A percentile compares a stretch with the other conserved stretches of the same genome.
These are phyloP conservation scores for Paracamarosporium sp. DNA, from an alignment of 2,329 filamentous ascomycete genomes.

Conservation along the genomic window DNA sequence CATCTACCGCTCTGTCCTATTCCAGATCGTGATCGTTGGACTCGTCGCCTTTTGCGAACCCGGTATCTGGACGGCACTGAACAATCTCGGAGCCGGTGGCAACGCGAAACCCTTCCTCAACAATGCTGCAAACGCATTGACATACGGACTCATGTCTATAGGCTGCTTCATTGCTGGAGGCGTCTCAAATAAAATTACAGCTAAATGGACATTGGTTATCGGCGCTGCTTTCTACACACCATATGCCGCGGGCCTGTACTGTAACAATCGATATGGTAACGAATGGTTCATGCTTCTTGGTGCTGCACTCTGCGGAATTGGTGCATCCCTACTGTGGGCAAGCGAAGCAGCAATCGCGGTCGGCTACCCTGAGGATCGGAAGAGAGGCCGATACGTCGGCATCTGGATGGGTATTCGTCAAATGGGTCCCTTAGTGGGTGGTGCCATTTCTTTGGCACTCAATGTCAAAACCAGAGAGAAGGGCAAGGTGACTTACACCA, in stretches of 20 bases:
- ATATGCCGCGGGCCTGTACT: constrained; percentile 35
- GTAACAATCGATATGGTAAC: constrained; percentile 40
- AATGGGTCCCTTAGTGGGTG: constrained; percentile 60
- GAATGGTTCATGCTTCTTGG: constrained; percentile 45
- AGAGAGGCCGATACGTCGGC: constrained; percentile 55
- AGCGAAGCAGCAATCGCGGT: constrained; percentile 51
- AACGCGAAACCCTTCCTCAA: constrained; percentile 40
- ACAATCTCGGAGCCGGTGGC: constrained; percentile 23
- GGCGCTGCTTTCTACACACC: constrained; percentile 40
- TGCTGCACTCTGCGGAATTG: constrained; percentile 42
- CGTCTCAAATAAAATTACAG: constrained; percentile 40
- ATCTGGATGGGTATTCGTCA: constrained; percentile 63
- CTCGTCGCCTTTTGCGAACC: constrained; percentile 55
- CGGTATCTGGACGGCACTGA: constrained; percentile 57
- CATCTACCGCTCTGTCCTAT: constrained; percentile 54
- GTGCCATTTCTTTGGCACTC: constrained; percentile 59
- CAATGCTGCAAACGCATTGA: constrained; percentile 53
- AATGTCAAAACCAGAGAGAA: constrained; percentile 53
- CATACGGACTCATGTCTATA: constrained; percentile 54
- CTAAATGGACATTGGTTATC: constrained; percentile 42
- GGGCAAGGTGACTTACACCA: constrained; percentile 56
- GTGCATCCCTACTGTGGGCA: constrained; percentile 50
- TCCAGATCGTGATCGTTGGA: constrained; percentile 56
- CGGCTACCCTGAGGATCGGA: constrained; percentile 55
- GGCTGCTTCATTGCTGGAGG: constrained; percentile 32